phyloP scores from a whole-genome alignment of 202 grass and related monocot species.

The Panicum virgatum region DNA sequence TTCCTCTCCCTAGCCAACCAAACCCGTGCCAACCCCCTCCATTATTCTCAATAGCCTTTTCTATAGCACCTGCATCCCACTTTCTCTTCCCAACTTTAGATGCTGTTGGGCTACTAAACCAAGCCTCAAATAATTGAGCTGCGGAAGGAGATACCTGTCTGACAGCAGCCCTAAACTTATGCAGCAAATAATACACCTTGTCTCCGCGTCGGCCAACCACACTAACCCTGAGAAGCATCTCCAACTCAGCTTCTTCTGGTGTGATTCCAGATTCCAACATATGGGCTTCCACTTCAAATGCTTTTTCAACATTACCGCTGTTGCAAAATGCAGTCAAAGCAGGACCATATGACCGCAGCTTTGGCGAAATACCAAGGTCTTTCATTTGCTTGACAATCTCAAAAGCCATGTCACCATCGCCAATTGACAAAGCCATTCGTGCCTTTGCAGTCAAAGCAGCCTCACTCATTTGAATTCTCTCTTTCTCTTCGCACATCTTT shows the following conservation, averaged over 20 bases:
- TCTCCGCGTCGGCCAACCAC: conserved; percentile 39
- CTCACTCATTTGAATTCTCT: conserved; percentile 56
- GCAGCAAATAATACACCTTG: conserved; percentile 71
- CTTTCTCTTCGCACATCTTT: conserved; percentile 46
- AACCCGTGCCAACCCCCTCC: conserved; percentile 77
- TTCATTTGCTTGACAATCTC: conserved; percentile 69
- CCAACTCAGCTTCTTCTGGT: conserved; percentile 60
- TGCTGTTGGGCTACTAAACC: conserved; percentile 66
- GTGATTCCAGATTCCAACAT: conserved; percentile 57
- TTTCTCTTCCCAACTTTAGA: conserved; percentile 73
- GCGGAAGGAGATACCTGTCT: conserved; percentile 56
- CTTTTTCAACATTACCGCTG: conserved; percentile 57
- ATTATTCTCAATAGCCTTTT: conserved; percentile 54
- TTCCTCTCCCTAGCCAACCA: conserved; percentile 71
- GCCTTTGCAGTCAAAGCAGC: conserved; percentile 66
- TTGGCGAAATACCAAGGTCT: conserved; percentile 40
- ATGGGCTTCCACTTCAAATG: conserved; percentile 66
- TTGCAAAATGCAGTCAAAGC: conserved; percentile 59
- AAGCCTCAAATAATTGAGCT: conserved; percentile 52
- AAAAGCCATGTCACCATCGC: conserved; percentile 60
- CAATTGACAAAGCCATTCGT: conserved; percentile 58
- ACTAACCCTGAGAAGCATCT: conserved; percentile 57
- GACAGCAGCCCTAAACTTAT: conserved; percentile 68
- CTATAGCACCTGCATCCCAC: conserved; percentile 49
- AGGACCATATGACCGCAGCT: conserved; percentile 67